A percentile compares a stretch with the other conserved stretches of the same genome.
Conservation (phyloP, 805 yeast genomes). For the Starmerella asiatica region DNA sequence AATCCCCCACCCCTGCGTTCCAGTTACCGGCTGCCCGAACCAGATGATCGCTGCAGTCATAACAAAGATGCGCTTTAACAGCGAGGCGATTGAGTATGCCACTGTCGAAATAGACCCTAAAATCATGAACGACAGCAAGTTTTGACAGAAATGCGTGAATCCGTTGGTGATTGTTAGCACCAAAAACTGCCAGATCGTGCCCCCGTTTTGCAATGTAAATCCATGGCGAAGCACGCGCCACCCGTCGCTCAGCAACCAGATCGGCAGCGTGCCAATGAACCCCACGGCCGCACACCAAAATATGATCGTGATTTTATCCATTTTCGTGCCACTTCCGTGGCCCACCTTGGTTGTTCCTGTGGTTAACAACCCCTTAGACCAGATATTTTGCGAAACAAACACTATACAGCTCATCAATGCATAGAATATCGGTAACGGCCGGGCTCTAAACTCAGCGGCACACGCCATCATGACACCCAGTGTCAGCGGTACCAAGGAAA, state of each 20-base stretch:
- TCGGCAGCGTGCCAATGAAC: constrained; percentile 52
- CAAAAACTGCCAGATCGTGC: constrained; percentile 32
- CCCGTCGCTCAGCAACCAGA: constrained; percentile 56
- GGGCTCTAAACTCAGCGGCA: constrained; percentile 32
- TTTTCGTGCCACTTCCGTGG: constrained; percentile 28
- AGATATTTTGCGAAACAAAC: constrained; percentile 76
- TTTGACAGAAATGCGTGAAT: constrained; percentile 63
- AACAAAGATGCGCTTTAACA: constrained; percentile 78
- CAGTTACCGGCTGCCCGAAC: constrained; percentile 35
- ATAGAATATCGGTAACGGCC: constrained; percentile 49
- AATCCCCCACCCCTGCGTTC: constrained; percentile 32
- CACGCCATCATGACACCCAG: constrained; percentile 66
- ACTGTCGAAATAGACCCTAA: constrained; percentile 72
- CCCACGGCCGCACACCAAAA: constrained; percentile 70
- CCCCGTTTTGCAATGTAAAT: constrained; percentile 11
- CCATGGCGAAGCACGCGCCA: constrained; percentile 15
- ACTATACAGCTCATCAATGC: constrained; percentile 58
- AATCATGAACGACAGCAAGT: constrained; percentile 66
- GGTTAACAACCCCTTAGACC: constrained; percentile 70
- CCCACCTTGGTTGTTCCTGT: constrained; percentile 17
- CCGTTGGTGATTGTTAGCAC: constrained; percentile 50
- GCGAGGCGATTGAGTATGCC: constrained; percentile 71
- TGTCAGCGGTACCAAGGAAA: constrained; percentile 66
- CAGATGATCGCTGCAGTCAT: constrained; percentile 63
- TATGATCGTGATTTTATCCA: constrained; percentile 70